These are phyloP conservation scores for Dactylonectria macrodidyma DNA, from an alignment of 2,329 filamentous ascomycete species.

Conservation along the genomic window DNA sequence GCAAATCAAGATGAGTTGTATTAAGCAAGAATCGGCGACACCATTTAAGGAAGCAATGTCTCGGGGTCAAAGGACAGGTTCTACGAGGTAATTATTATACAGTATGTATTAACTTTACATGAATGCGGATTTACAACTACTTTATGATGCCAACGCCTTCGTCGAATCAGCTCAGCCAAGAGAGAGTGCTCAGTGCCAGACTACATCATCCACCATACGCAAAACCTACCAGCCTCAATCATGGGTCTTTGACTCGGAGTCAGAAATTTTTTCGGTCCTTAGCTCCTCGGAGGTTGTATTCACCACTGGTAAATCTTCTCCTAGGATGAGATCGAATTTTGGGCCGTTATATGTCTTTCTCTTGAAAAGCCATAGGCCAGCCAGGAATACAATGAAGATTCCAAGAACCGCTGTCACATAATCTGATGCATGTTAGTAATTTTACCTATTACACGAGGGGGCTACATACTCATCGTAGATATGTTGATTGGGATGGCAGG, in stretches of 20 bases:
- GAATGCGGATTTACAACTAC: no score
- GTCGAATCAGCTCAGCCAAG: no score
- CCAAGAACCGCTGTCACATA: conserved; percentile 55
- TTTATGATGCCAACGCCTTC: no score
- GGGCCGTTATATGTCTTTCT: conserved; percentile 39
- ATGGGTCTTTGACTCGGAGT: background rate
- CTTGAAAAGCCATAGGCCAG: conserved; percentile 35
- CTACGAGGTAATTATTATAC: no score
- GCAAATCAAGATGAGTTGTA: no score
- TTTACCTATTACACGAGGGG: background rate
- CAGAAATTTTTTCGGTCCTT: background rate
- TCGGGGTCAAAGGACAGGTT: no score
- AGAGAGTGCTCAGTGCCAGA: background rate
- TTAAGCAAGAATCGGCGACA: no score
- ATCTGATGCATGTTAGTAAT: conserved; percentile 42
- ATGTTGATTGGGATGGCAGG: conserved; percentile 39
- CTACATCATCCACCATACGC: background rate
- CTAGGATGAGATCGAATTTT: conserved; percentile 39
- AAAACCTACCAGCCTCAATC: background rate
- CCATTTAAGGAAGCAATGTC: no score
- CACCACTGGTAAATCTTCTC: conserved; percentile 36
- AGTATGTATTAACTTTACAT: no score
- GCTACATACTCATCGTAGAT: conserved; percentile 41
- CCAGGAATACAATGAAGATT: conserved; percentile 48
- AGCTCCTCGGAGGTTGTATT: conserved; percentile 17